These are phyloP conservation scores for Arctium lappa DNA, from an alignment of 129 eudicot genomes.

Conservation along the genomic window DNA sequence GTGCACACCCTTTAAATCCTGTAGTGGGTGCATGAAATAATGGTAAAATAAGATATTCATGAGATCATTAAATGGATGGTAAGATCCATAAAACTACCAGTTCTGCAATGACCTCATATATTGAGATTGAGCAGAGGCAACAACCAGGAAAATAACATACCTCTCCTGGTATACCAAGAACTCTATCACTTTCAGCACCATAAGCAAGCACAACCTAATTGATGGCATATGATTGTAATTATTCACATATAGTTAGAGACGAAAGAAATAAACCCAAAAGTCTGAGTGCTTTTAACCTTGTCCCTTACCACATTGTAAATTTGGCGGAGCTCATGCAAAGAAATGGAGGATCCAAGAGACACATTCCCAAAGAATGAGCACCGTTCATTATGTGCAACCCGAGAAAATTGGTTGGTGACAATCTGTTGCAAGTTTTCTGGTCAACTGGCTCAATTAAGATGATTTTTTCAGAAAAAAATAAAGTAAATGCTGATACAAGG, in stretches of 20 bases:
- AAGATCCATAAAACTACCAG: neutral
- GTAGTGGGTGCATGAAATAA: slow-evolving; percentile 13
- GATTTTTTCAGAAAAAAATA: neutral
- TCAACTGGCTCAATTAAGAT: slow-evolving; percentile 47
- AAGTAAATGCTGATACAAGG: neutral
- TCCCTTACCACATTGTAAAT: slow-evolving; percentile 82
- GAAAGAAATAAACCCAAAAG: neutral
- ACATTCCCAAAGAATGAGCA: slow-evolving; percentile 84
- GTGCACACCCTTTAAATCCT: slow-evolving; percentile 75
- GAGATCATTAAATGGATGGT: neutral
- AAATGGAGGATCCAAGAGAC: slow-evolving; percentile 75
- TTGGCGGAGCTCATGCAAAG: slow-evolving; percentile 76
- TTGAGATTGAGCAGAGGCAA: neutral
- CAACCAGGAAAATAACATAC: slow-evolving; percentile 28
- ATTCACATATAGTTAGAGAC: neutral
- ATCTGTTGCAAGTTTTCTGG: slow-evolving; percentile 85
- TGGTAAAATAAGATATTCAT: neutral
- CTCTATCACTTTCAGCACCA: slow-evolving; percentile 96
- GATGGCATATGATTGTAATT: slow-evolving; percentile 2
- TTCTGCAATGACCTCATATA: neutral
- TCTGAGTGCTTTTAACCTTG: neutral
- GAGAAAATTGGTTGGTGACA: slow-evolving; percentile 88
- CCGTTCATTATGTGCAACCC: slow-evolving; percentile 70
- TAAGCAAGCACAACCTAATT: slow-evolving; percentile 92
- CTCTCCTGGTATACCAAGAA: slow-evolving; percentile 85